These are phyloP conservation scores for Pythium grandisporangium DNA, from an alignment of 352 stramenopile species.

Conservation along the genomic window DNA sequence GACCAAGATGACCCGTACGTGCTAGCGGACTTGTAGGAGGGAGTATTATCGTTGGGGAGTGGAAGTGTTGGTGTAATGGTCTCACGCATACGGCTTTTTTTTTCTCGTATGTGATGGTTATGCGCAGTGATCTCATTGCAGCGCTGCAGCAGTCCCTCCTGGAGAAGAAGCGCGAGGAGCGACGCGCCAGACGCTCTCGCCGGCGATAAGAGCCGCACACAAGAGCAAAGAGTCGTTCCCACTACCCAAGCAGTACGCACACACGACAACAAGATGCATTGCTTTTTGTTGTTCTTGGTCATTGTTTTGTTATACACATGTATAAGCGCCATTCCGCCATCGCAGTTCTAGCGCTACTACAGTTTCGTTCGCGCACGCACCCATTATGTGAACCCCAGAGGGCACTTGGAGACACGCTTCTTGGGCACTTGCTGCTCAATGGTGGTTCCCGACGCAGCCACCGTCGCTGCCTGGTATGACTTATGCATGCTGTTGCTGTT, in stretches of 20 bases:
- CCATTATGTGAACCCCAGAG: slow-evolving; percentile 34
- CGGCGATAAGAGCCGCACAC: slow-evolving; percentile 17
- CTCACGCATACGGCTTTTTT: too few relatives aligned
- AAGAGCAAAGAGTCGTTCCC: neutral
- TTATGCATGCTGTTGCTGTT: too few relatives aligned
- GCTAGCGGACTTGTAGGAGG: neutral
- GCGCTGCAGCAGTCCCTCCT: slow-evolving; percentile 48
- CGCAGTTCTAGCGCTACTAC: too few relatives aligned
- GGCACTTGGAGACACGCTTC: slow-evolving; percentile 50
- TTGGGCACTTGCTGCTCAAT: slow-evolving; percentile 10
- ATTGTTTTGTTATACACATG: slow-evolving; percentile 2
- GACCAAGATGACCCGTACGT: slow-evolving; percentile 48
- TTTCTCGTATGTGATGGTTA: too few relatives aligned
- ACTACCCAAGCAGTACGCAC: neutral
- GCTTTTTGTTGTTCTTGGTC: neutral
- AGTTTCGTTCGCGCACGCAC: too few relatives aligned
- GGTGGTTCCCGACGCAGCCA: neutral
- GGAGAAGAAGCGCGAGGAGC: slow-evolving; percentile 56
- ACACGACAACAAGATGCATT: neutral
- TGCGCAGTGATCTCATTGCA: slow-evolving; percentile 47
- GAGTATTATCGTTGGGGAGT: too few relatives aligned
- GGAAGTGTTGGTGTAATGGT: too few relatives aligned
- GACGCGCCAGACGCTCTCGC: slow-evolving; percentile 25
- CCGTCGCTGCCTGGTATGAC: too few relatives aligned
- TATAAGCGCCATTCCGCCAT: too few relatives aligned